Evolutionary conservation across 2,329 filamentous ascomycete genomes (phyloP).

Genomic region (Cladophialophora carrionii): DNA sequence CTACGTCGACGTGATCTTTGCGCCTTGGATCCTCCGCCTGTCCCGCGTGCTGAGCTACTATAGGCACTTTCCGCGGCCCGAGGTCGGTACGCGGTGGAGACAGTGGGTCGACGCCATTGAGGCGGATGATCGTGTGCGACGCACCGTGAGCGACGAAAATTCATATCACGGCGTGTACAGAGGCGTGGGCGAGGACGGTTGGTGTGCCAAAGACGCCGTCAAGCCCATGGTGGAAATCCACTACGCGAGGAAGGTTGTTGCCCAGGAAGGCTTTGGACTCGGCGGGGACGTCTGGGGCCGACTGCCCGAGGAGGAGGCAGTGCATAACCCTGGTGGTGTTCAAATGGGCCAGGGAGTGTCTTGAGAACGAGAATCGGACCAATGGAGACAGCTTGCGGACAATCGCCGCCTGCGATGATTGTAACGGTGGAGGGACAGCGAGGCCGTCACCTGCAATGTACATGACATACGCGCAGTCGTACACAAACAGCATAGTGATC

Average conservation of each 20-base stretch:
- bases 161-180: slow-evolving; percentile 54
- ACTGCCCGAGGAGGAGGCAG: slow-evolving; percentile 27
- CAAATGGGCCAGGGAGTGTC: background rate
- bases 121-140: slow-evolving; percentile 62
- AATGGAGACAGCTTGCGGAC: background rate
- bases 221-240: slow-evolving; percentile 35
- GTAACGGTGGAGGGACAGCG: background rate
- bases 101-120: slow-evolving; percentile 73
- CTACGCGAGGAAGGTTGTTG: slow-evolving; percentile 34
- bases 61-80: slow-evolving; percentile 67
- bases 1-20: slow-evolving; percentile 75
- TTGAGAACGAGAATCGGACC: background rate
- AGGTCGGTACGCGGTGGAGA: slow-evolving; percentile 66
- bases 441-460: background rate
- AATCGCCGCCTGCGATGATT: background rate
- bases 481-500: background rate
- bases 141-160: slow-evolving; percentile 68
- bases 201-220: slow-evolving; percentile 25
- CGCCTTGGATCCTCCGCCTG: slow-evolving; percentile 73
- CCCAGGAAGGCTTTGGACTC: slow-evolving; percentile 36
- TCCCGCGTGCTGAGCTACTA: slow-evolving; percentile 67
- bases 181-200: slow-evolving; percentile 36
- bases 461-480: background rate
- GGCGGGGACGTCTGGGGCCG: slow-evolving; percentile 36
- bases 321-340: slow-evolving; percentile 5